Percentiles rank a stretch among this genome's conserved stretches.
Conservation (phyloP, 2,329 filamentous ascomycete genomes). For the Sporothrix pallida region DNA sequence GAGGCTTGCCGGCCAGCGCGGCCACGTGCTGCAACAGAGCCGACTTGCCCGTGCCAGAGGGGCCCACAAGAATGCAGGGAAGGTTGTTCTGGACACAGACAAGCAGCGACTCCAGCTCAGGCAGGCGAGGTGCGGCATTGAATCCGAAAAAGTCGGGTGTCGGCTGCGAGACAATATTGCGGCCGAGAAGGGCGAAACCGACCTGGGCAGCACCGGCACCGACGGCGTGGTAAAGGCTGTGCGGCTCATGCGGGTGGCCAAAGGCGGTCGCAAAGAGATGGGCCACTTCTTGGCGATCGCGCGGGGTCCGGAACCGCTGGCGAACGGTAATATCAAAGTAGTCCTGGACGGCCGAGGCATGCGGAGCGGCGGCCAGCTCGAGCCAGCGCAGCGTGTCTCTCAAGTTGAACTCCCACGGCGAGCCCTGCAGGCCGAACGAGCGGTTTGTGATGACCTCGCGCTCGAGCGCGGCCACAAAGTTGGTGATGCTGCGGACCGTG, state of each 20-base stretch:
- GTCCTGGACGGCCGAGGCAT: slow-evolving; percentile 58
- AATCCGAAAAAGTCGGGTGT: slow-evolving; percentile 56
- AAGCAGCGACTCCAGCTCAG: slow-evolving; percentile 83
- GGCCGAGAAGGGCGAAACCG: slow-evolving; percentile 72
- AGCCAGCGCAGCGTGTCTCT: slow-evolving; percentile 91
- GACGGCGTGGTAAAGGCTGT: slow-evolving; percentile 75
- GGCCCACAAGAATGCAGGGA: slow-evolving; percentile 86
- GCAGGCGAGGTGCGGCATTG: slow-evolving; percentile 62
- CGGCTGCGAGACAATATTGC: slow-evolving; percentile 62
- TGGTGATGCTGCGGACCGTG: slow-evolving; percentile 71
- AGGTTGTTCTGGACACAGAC: slow-evolving; percentile 85
- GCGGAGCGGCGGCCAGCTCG: slow-evolving; percentile 59
- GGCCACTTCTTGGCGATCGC: slow-evolving; percentile 70
- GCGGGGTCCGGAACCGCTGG: slow-evolving; percentile 80
- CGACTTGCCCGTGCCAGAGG: slow-evolving; percentile 87
- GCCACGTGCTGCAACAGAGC: slow-evolving; percentile 79
- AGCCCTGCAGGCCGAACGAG: slow-evolving; percentile 66
- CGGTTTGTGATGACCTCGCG: slow-evolving; percentile 67
- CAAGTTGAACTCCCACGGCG: slow-evolving; percentile 95
- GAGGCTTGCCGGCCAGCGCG: slow-evolving; percentile 73
- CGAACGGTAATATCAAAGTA: slow-evolving; percentile 82
- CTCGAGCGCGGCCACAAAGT: slow-evolving; percentile 82
- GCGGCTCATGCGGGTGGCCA: slow-evolving; percentile 55
- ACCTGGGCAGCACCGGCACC: slow-evolving; percentile 73
- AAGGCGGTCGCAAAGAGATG: slow-evolving; percentile 72